Base-by-base conservation (phyloP, 495 filamentous ascomycete species). In the Mytilinidion resinicola region DNA sequence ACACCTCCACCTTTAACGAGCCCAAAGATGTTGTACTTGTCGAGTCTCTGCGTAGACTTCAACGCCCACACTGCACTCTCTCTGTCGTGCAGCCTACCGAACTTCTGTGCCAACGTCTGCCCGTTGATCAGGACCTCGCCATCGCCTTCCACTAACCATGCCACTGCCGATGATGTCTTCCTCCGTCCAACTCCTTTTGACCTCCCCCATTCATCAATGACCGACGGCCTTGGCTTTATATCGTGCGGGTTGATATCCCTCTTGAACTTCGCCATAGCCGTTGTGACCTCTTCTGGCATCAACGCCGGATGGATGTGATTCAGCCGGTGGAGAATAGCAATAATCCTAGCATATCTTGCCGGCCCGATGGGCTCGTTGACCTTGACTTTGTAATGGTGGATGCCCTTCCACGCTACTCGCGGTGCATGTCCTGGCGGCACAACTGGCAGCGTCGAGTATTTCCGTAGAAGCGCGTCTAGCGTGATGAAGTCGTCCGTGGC, bases 21-120 rank as follows among this genome's bases (percentile, higher is more conserved):
- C 53, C 84, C 89, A 86, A 87, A 99, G 11, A 96, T 88, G 69
- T 99, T 99, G 75, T 99, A 99, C 73, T 95, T 96, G 73, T 95
- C 90, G 56, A 95, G 69, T 53, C 93, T 78, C n/a, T 83, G 75
- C 35, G 91, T 92, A 47, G 82, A 80, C 60, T 90, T 86, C 65
- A 97, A 71, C 4, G 95, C 82, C 92, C 92, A 97, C 9, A 95
- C 74, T 0, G 88, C 93, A 66, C 90, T 96, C 75, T 97, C 95
- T 21, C 93, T 84, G 69, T 99, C 93, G 72, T 97, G 91, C 43
- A 97, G 73, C 25, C 93, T 81, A 33, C 84, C 85, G 70, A 99
- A 99, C 30, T 80, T 82, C 19, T 89, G 81, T 20, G 80, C 77
- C 48, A 99, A 72, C 11, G 77, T 82, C 75, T 89, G 91, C 20